Evolutionary conservation across 257 asterid species (phyloP).

Genomic region (Cruciata laevipes): DNA sequence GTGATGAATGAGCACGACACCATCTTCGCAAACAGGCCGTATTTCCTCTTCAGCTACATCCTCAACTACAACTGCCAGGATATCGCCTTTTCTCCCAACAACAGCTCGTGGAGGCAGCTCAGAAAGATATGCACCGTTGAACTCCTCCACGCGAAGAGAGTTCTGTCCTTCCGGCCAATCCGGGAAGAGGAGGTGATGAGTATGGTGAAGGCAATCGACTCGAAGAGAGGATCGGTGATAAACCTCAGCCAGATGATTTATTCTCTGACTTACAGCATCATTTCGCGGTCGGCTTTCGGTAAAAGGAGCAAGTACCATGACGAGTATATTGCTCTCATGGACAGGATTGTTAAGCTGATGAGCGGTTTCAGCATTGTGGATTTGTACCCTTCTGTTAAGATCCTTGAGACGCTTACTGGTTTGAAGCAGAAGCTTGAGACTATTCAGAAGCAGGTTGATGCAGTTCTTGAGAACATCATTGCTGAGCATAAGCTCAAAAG

Average conservation of each 20-base stretch:
- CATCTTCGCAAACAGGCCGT: conserved; percentile 3
- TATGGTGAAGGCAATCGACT: not conserved
- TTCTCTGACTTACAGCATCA: conserved; percentile 1
- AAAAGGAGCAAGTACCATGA: conserved; percentile 4
- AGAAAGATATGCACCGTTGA: conserved; percentile 8
- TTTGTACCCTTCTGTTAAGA: conserved; percentile 4
- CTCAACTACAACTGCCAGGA: not conserved
- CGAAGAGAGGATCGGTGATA: not conserved
- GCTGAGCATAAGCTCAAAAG: not conserved
- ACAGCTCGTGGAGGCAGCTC: conserved; percentile 7
- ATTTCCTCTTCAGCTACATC: not conserved
- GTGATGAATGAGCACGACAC: not conserved
- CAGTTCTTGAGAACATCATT: not conserved
- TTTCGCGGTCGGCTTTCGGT: not conserved
- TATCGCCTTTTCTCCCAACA: conserved; percentile 4
- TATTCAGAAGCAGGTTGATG: not conserved
- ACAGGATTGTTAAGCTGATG: not conserved
- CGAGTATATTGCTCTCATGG: not conserved
- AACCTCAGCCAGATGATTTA: not conserved
- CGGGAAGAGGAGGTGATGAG: conserved; percentile 5
- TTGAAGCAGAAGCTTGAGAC: not conserved
- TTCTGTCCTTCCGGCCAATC: not conserved
- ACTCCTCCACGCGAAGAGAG: not conserved
- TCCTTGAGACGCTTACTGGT: conserved; percentile 7
- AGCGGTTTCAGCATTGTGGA: conserved; percentile 3